Conservation (phyloP, 257 asterid species). For the Scutellaria barbata region DNA sequence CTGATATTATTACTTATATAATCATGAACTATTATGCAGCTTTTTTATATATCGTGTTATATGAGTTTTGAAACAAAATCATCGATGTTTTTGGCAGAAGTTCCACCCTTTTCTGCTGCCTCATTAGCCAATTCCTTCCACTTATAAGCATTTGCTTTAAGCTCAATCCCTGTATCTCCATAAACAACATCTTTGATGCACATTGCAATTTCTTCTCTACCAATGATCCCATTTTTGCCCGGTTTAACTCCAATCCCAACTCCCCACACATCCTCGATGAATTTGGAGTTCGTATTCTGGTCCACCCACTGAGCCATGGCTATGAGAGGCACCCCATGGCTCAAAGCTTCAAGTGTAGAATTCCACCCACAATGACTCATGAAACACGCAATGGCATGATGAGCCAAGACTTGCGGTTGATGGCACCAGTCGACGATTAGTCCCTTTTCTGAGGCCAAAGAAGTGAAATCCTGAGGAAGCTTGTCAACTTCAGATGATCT, state of each 20-base stretch:
- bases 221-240: slow-evolving; percentile 27
- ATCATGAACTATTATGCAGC: too few relatives aligned
- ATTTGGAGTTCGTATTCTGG: slow-evolving; percentile 41
- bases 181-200: slow-evolving; percentile 29
- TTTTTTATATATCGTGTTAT: too few relatives aligned
- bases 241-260: slow-evolving; percentile 37
- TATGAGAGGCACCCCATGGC: slow-evolving; percentile 43
- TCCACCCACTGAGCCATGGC: slow-evolving; percentile 45
- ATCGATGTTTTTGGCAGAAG: slow-evolving; percentile 38
- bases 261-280: slow-evolving; percentile 47
- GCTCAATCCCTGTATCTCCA: slow-evolving; percentile 34
- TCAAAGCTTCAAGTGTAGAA: slow-evolving; percentile 45
- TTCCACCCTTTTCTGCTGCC: slow-evolving; percentile 47
- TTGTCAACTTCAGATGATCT: slow-evolving; percentile 45
- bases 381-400: slow-evolving; percentile 43
- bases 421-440: slow-evolving; percentile 49
- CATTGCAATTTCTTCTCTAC: slow-evolving; percentile 42
- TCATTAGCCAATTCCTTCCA: slow-evolving; percentile 43
- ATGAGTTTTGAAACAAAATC: slow-evolving; percentile 39
- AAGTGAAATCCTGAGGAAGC: slow-evolving; percentile 40
- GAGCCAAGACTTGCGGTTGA: slow-evolving; percentile 50
- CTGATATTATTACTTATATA: too few relatives aligned
- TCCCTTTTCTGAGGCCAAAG: slow-evolving; percentile 32
- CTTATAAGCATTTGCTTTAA: slow-evolving; percentile 31
- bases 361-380: slow-evolving; percentile 57